These are phyloP conservation scores for Neckera pumila DNA, from an alignment of 225 moss, liverwort and hornwort species.

Conservation along the genomic window DNA sequence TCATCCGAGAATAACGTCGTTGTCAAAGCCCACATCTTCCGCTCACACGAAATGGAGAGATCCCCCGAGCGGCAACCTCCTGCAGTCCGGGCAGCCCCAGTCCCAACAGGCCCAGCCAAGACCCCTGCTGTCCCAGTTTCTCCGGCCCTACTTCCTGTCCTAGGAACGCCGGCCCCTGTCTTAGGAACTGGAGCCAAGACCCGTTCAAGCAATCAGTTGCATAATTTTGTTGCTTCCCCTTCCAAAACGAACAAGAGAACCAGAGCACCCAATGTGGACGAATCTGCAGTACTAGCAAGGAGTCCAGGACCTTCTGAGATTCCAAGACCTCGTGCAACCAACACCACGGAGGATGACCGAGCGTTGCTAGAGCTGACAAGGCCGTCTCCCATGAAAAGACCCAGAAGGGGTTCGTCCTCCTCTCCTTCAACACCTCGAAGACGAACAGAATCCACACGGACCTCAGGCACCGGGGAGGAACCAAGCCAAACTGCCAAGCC, in stretches of 20 bases:
- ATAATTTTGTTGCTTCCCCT: neutral
- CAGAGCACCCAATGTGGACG: neutral
- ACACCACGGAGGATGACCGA: neutral
- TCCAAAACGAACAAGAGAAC: neutral
- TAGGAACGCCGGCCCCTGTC: neutral
- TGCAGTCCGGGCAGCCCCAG: neutral
- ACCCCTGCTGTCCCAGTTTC: neutral
- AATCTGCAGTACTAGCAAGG: neutral
- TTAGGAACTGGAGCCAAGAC: neutral
- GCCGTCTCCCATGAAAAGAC: neutral
- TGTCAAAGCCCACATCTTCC: constrained; percentile 20
- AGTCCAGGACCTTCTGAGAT: neutral
- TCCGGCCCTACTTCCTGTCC: neutral
- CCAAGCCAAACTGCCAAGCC: neutral
- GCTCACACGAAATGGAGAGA: constrained; percentile 10
- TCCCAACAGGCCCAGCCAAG: neutral
- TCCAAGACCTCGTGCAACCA: neutral
- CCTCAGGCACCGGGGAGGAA: neutral
- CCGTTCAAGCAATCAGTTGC: constrained; percentile 3
- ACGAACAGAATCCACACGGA: neutral
- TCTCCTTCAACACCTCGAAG: neutral
- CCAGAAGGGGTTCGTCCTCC: neutral
- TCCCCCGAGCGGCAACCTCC: neutral
- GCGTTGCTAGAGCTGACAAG: neutral
- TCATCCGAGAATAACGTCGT: neutral